Evolutionary conservation across 2,329 filamentous ascomycete genomes (phyloP).

Genomic region (Phyllosticta citrichinensis): DNA sequence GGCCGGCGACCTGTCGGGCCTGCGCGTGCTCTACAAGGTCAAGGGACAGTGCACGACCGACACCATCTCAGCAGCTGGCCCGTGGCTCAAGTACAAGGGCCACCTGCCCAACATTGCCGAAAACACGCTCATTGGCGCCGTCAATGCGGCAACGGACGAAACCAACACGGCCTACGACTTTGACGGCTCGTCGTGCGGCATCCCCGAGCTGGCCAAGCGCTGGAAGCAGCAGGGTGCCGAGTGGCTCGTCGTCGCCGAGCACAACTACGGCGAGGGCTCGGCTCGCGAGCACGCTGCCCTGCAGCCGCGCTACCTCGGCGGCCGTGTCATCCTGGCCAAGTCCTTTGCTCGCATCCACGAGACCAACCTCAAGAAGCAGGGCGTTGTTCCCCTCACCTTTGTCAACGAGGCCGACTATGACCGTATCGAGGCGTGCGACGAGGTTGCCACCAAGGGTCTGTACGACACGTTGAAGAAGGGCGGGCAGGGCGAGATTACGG

Average conservation of each 20-base stretch:
- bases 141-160: constrained; percentile 85
- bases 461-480: constrained; percentile 69
- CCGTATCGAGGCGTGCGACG: constrained; percentile 69
- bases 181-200: constrained; percentile 62
- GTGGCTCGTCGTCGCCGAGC: constrained; percentile 94
- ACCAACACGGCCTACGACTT: constrained; percentile 88
- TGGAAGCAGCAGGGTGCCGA: constrained; percentile 69
- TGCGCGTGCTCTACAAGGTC: constrained; percentile 90
- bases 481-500: constrained; percentile 65
- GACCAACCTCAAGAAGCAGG: constrained; percentile 95
- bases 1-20: constrained; percentile 57
- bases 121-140: constrained; percentile 92
- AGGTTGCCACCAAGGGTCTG: constrained; percentile 72
- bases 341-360: constrained; percentile 89
- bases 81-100: constrained; percentile 99
- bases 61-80: constrained; percentile 92
- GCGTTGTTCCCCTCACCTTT: constrained; percentile 89
- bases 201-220: constrained; percentile 74
- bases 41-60: constrained; percentile 98
- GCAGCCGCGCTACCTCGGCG: constrained; percentile 83
- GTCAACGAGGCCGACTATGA: constrained; percentile 83
- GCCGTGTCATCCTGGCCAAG: constrained; percentile 73
- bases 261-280: constrained; percentile 92
- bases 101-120: constrained; percentile 95
- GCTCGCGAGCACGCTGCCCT: constrained; percentile 83